Evolutionary conservation across 2,329 filamentous ascomycete genomes (phyloP), one percentile per base, ranked within the genome.

Genomic region (Exophiala viscosa): DNA sequence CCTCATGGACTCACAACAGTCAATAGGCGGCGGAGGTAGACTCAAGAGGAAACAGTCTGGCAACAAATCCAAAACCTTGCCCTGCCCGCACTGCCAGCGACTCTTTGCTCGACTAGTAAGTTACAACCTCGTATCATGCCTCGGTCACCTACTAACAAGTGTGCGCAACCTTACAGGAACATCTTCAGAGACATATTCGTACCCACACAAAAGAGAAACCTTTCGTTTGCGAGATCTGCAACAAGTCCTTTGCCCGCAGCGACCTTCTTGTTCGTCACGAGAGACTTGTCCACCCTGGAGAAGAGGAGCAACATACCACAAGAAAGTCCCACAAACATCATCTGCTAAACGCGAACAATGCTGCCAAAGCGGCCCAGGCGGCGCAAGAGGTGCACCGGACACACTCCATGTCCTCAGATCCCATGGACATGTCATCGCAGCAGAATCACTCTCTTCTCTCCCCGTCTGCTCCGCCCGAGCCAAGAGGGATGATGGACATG

Each of bases 181-280:
- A 76, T 67, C 72, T 76, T 63, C 73, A 76, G 69, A 70, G 73
- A 61, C 73, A 76, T 70, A 73, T 76, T 68, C 71, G 73, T 67
- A 76, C 73, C 60, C 73, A 76, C 62, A 76, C 73, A 17, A 76
- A 76, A 60, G 73, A 76, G 60, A 76, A 76, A 53, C 73, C 73
- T 9, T 76, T 76, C 57, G 72, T 73, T 52, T 76, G 73, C 65
- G 73, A 76, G 41, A 73, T 75, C 44, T 76, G 73, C 61, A 69
- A 69, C 55, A 76, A 76, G 61, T 74, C 72, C 14, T 76, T 76
- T 62, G 73, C 73, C 8, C 69, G 73, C 55, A 75, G 73, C 64
- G 73, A 76, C 62, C 68, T 76, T 20, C 69, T 76, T 53, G 73
- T 76, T 57, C 73, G 73, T 63, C 73, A 76, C 69, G 73, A 76